Base-by-base conservation (phyloP, 1,139 yeast species). In the Geotrichum bryndzae region DNA sequence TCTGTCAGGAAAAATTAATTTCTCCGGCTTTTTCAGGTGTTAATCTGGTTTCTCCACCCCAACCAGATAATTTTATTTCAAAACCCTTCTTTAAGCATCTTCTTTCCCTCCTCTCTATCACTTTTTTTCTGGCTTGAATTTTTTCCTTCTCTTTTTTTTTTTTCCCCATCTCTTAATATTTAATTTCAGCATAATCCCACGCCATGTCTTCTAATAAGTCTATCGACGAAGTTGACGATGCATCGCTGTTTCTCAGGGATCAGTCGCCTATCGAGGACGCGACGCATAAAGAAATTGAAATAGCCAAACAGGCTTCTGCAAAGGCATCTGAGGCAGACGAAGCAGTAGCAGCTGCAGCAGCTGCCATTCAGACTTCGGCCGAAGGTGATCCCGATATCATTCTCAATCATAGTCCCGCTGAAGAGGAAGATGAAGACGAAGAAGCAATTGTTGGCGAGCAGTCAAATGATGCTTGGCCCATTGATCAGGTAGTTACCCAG, bases 261-360 rank as follows among this genome's bases (percentile, higher is more conserved):
- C 51, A 51, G 54, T 59, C 61, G 22, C 48, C 61, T 18, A n/a
- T 29, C 35, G 53, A 48, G 10, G 53, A 35, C 29, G 27, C 46
- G 15, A 4, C 46, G n/a, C 29, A 31, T 7, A 46, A 46, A n/a
- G 57, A 56, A 4, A 27, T n/a, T 15, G 48, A 50, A 3, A 29
- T 29, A 15, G 54, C 18, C 7, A 35, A 41, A 41, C 22, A 27
- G 10, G 35, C 41, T 13, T 13, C 15, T 22, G 38, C 11, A 29
- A 33, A 53, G 33, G 29, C 56, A 15, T 6, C 60, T 15, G 58
- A 53, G n/a, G 58, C 51, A 6, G 64, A 54, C 11, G 59, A 53
- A 13, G 64, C 58, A 10, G 59, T 58, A 7, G 57, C 58, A 2
- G 63, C 63, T 11, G 63, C 63, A 6, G 64, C 60, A 6, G 60